Evolutionary conservation across 1,284 basidiomycete genomes (phyloP), one percentile per base, ranked within the genome.

Genomic region (Gymnopus androsaceus): DNA sequence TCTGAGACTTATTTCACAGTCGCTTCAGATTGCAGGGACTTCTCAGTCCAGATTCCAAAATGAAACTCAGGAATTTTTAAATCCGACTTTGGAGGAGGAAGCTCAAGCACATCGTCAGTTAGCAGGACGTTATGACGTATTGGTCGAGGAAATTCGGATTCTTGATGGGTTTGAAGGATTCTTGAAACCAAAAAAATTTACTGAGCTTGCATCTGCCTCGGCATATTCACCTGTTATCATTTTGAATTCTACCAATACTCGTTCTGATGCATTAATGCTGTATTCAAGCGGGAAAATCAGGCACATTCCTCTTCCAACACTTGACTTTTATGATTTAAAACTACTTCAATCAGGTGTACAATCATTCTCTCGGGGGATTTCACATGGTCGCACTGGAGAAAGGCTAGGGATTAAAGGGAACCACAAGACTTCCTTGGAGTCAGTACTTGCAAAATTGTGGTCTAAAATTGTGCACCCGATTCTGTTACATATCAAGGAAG

Each of bases 151-250:
- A 27, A 54, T 59, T 21, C 33, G 58, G 6, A 23, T 19, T 1
- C 48, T 57, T 14, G 25, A 38, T 11, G 52, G 55, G 0, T 60
- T 60, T 50, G 42, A 54, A 17, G 11, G 44, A 21, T 60, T 60
- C n/a, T 21, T 60, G 27, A 41, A 42, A 8, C 51, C 55, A 25
- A 59, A 50, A 38, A 28, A 27, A n/a, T 19, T 51, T 3, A 30
- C 33, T 6, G 37, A 51, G n/a, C 54, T 56, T 27, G 1, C 36
- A 3, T 14, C 27, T 8, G 51, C 55, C 23, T 46, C 51, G 6
- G 3, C 27, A 12, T 9, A 44, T 37, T 51, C 55, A 3, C 55
- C 58, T 15, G 51, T 59, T 2, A 50, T 60, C 7, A 30, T 55
- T 40, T 34, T 60, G 4, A n/a, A n/a, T n/a, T n/a, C n/a, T n/a